Percentiles rank a stretch among this genome's conserved stretches.
phyloP scores from a whole-genome alignment of 2,329 filamentous ascomycete genomes.

The Amauroascus niger region DNA sequence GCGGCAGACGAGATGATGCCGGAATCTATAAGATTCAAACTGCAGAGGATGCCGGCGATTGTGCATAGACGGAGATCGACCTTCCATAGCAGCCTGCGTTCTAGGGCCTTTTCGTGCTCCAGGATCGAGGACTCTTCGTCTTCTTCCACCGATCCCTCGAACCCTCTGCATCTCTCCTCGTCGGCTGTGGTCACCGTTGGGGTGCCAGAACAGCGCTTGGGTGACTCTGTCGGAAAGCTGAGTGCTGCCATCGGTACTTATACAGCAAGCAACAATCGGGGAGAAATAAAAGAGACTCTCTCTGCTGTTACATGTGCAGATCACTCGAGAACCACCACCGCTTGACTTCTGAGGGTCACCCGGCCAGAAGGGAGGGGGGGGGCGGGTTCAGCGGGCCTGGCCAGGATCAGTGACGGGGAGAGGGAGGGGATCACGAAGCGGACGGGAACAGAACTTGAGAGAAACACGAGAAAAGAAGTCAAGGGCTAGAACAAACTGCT shows the following conservation, averaged over 20 bases:
- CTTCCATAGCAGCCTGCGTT: slow-evolving; percentile 45
- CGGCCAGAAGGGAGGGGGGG: too few species aligned
- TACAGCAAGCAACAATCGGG: background rate
- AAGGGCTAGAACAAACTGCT: background rate
- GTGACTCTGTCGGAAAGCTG: background rate
- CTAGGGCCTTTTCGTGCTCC: slow-evolving; percentile 1
- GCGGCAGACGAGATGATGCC: slow-evolving; percentile 61
- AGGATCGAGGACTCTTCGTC: background rate
- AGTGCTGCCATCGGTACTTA: background rate
- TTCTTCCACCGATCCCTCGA: background rate
- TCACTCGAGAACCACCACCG: too few species aligned
- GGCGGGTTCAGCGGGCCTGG: too few species aligned
- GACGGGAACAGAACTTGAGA: background rate
- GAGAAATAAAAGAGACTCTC: too few species aligned
- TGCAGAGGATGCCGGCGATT: slow-evolving; percentile 61
- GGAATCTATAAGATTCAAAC: slow-evolving; percentile 58
- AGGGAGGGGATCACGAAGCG: background rate
- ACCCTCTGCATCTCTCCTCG: background rate
- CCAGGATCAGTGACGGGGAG: too few species aligned
- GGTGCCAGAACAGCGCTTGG: background rate
- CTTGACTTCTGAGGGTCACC: too few species aligned
- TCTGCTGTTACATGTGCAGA: too few species aligned
- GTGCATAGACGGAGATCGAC: slow-evolving; percentile 59
- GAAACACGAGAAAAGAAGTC: background rate
- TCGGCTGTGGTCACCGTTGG: background rate